Base-by-base conservation (phyloP, 2,329 filamentous ascomycete species). In the Drechslerella coelobrocha region DNA sequence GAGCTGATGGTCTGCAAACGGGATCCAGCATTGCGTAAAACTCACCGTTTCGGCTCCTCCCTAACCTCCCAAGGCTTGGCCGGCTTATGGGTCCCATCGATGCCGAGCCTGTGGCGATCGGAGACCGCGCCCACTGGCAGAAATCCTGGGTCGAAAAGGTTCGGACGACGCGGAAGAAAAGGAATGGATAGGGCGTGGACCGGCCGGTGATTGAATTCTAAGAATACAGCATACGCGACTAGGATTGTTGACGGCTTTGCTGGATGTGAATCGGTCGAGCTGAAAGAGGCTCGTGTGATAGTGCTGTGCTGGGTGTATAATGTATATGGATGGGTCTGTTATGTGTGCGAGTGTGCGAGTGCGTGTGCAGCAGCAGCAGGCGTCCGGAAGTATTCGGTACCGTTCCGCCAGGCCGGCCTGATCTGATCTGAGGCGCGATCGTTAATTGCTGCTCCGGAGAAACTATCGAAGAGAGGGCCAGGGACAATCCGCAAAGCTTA, bases 31-130 rank as follows among this genome's bases (percentile, higher is more conserved):
- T 45, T 45, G 23, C 7, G 23, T 53, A 43, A 34, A 60, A 71
- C 66, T 71, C 54, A 71, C 66, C 66, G 29, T 47, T 63, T 59
- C 59, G 66, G 66, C 66, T 71, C 66, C 66, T 71, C 53, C 66
- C 59, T 63, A 71, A 71, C 59, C 59, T 71, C 66, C 66, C 66
- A 54, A 71, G 54, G 55, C 66, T 71, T 55, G 66, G 66, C 66
- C 66, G 59, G 59, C 54, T 71, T 26, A 62, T 52, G 23, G 66
- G 59, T 47, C 66, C 66, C 66, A 71, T 71, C 47, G 59, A 31
- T 55, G 37, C 59, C 52, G 37, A 19, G 47, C 41, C 19, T 45
- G 8, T 10, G 4, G 41, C 41, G 41, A 19, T 23, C 19, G n/a
- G 19, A 8, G 41, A 24, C 34, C 56, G 24, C 39, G 51, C 31